phyloP scores from a whole-genome alignment of 192 early-diverging fungal species.

The Piromyces finnis region DNA sequence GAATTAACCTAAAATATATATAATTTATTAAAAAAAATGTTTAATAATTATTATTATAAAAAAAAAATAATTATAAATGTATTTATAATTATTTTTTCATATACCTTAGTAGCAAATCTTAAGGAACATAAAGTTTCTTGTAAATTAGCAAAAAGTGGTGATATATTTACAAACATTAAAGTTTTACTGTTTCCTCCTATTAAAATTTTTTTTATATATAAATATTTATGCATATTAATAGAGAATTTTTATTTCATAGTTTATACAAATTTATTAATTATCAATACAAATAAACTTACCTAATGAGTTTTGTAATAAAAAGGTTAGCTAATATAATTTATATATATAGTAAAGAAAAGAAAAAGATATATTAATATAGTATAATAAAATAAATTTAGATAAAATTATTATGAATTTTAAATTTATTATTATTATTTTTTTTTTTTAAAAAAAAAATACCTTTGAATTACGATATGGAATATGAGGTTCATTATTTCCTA shows the following conservation, averaged over 20 bases:
- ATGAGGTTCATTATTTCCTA: conserved; percentile 56
- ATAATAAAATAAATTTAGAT: background rate
- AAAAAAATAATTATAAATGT: no score
- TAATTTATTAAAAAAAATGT: no score
- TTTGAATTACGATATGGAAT: conserved; percentile 93
- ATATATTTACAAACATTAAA: conserved; percentile 96
- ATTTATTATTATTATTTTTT: no score
- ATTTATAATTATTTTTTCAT: no score
- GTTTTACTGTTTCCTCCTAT: conserved; percentile 85
- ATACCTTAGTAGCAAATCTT: conserved; percentile 83
- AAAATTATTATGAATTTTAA: background rate
- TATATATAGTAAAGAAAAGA: no score
- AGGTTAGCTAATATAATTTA: conserved; percentile 4
- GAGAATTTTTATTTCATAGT: no score
- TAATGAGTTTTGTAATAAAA: conserved; percentile 47
- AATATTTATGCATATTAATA: no score
- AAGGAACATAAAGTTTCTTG: conserved; percentile 78
- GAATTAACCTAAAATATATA: background rate
- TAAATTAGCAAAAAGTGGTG: conserved; percentile 58
- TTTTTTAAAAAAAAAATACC: conserved; percentile 7
- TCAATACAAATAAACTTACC: no score
- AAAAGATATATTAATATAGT: background rate
- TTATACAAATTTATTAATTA: no score
- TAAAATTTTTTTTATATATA: no score
- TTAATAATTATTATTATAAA: no score